Base-by-base conservation (phyloP, 2,329 filamentous ascomycete species). In the Rhinocladiella similis region DNA sequence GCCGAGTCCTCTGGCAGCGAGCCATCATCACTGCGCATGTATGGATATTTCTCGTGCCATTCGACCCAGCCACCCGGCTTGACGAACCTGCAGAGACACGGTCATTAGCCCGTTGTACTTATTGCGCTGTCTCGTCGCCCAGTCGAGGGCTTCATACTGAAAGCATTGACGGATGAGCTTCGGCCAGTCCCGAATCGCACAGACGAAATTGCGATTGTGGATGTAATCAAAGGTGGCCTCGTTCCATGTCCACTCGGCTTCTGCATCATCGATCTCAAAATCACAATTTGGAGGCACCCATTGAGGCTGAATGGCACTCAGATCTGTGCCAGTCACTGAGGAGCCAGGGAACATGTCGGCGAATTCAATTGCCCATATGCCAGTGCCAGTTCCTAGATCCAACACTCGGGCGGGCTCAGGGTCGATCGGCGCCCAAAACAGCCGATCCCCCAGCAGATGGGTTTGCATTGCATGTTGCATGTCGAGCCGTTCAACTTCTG, bases 11-110 rank as follows among this genome's bases (percentile, higher is more conserved):
- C 29, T 12, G 10, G 29, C 3, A 33, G 29, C 29, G 29, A 33
- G 6, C 29, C 29, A 33, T 33, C 29, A 12, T 33, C 29, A 12
- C 29, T 33, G 29, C 29, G 6, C 29, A 33, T 33, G 10, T 10
- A 33, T 33, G 29, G 29, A 12, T 33, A 33, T 33, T 33, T 33
- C 29, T 33, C 29, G 29, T 33, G 29, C 29, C 29, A 33, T 33
- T 75, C 73, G 5, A 74, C 65, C 64, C 70, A 74, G 33, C 71
- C 72, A 10, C 72, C 67, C 1, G 67, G 67, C 14, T 41, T 41
- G n/a, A 41, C n/a, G n/a, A 16, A 41, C 14, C 14, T 41, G 38
- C 6, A n/a, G 5, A 16, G 35, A 38, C 35, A 16, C 14, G 12
- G 12, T 41, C n/a, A 33, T 33, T 33, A 41, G 38, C 38, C n/a